These are phyloP conservation scores for Quercus variabilis DNA, from an alignment of 306 rosid species.

Conservation along the genomic window DNA sequence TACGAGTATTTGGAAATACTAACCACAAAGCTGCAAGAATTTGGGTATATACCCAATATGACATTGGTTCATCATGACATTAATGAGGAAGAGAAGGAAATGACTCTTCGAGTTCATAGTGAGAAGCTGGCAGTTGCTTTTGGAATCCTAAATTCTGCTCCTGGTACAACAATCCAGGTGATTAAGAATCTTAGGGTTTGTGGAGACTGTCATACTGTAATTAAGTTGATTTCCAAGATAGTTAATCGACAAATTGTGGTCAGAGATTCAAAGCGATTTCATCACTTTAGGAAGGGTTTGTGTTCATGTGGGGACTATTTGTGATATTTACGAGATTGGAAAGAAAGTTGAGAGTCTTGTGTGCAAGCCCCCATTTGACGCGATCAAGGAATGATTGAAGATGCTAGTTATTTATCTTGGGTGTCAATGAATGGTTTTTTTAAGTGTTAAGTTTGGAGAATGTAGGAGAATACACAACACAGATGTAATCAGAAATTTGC, in stretches of 20 bases:
- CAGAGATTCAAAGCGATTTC: conserved; percentile 76
- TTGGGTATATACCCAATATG: conserved; percentile 55
- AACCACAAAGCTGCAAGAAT: conserved; percentile 54
- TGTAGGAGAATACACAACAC: no score
- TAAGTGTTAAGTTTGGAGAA: no score
- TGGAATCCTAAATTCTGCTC: conserved; percentile 62
- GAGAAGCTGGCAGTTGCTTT: conserved; percentile 82
- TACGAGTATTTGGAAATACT: conserved; percentile 55
- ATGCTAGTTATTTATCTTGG: no score
- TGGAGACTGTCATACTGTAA: conserved; percentile 61
- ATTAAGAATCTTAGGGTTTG: conserved; percentile 76
- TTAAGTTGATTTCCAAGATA: conserved; percentile 60
- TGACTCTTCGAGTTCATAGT: conserved; percentile 72
- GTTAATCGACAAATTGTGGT: conserved; percentile 57
- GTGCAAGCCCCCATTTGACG: conserved; percentile 4
- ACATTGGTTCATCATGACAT: conserved; percentile 69
- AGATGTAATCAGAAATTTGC: no score
- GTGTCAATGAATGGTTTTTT: no score
- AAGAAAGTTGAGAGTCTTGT: conserved; percentile 13
- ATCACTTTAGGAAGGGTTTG: conserved; percentile 64
- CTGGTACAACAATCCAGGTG: conserved; percentile 56
- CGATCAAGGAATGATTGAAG: background rate
- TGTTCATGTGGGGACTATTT: conserved; percentile 77
- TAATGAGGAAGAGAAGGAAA: conserved; percentile 78
- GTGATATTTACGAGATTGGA: conserved; percentile 33